Evolutionary conservation across 2,329 filamentous ascomycete species (phyloP).

Genomic region (Aureobasidium lini): DNA sequence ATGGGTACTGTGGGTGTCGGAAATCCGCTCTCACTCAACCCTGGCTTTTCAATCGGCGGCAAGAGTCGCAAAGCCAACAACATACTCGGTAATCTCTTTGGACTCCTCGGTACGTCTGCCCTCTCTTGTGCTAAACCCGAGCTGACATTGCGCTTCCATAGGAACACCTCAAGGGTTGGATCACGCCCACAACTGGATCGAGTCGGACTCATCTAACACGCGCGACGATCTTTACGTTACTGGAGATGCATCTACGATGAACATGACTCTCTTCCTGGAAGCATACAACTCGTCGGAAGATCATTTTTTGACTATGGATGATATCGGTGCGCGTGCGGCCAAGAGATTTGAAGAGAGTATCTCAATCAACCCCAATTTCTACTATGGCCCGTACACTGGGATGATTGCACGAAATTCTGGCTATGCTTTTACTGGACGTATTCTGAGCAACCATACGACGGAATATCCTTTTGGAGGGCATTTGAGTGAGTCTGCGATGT

Average conservation of each 20-base stretch:
- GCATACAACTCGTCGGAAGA: constrained; percentile 30
- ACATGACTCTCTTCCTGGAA: constrained; percentile 45
- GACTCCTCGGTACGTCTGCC: constrained; percentile 17
- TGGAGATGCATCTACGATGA: constrained; percentile 43
- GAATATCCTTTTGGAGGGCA: constrained; percentile 30
- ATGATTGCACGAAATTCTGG: constrained; percentile 21
- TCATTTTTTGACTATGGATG: constrained; percentile 23
- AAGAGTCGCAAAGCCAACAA: constrained; percentile 27
- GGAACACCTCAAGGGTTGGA: constrained; percentile 29
- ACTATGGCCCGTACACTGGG: constrained; percentile 25
- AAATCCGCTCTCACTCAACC: constrained; percentile 35
- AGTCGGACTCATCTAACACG: constrained; percentile 47
- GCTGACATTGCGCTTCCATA: not conserved
- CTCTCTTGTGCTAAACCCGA: not conserved
- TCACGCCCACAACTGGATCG: constrained; percentile 50
- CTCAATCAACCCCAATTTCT: constrained; percentile 26
- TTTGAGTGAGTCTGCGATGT: constrained; percentile 22
- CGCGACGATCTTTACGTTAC: constrained; percentile 45
- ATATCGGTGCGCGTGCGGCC: constrained; percentile 24
- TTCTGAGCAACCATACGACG: constrained; percentile 33
- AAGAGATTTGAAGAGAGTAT: constrained; percentile 24
- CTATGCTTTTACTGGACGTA: constrained; percentile 28
- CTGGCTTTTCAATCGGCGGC: constrained; percentile 25
- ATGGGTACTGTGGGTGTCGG: constrained; percentile 27
- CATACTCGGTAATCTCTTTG: constrained; percentile 29